phyloP scores from a whole-genome alignment of 768 basidiomycete genomes.

The Termitomyces sp. region DNA sequence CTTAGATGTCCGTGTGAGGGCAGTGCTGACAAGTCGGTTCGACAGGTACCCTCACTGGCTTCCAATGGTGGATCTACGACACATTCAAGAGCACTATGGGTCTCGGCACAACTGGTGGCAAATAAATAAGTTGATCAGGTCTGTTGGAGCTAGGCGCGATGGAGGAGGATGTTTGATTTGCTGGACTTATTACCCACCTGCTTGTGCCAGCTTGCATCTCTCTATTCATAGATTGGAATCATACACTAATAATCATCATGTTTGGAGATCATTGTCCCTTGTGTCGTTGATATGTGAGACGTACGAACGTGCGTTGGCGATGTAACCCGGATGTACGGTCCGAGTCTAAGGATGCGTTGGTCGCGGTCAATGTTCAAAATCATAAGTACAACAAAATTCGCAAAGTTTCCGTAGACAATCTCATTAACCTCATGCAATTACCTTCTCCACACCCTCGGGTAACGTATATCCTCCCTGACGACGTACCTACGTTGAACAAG shows the following conservation, averaged over 20 bases:
- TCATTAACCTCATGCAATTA: constrained; percentile 12
- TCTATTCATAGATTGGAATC: constrained; percentile 9
- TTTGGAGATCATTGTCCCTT: background rate
- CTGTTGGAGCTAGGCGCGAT: background rate
- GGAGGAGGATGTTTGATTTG: background rate
- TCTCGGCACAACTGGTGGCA: constrained; percentile 85
- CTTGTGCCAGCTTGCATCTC: constrained; percentile 4
- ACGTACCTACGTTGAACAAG: constrained; percentile 42
- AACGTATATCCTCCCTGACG: constrained; percentile 64
- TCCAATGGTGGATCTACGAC: constrained; percentile 96
- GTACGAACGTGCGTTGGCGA: no score
- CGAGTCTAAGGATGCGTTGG: no score
- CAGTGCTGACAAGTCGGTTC: background rate
- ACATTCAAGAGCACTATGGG: constrained; percentile 82
- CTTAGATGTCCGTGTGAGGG: constrained; percentile 9
- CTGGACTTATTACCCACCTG: constrained; percentile 6
- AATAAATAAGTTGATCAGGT: constrained; percentile 40
- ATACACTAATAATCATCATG: constrained; percentile 4
- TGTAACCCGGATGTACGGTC: no score
- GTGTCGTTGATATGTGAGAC: background rate
- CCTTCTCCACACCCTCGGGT: constrained; percentile 61
- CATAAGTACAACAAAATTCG: no score
- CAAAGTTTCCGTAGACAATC: background rate
- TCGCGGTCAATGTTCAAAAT: no score
- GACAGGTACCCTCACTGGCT: constrained; percentile 53